Evolutionary conservation across 1,284 basidiomycete genomes (phyloP).

Genomic region (Apiotrichum sp.): DNA sequence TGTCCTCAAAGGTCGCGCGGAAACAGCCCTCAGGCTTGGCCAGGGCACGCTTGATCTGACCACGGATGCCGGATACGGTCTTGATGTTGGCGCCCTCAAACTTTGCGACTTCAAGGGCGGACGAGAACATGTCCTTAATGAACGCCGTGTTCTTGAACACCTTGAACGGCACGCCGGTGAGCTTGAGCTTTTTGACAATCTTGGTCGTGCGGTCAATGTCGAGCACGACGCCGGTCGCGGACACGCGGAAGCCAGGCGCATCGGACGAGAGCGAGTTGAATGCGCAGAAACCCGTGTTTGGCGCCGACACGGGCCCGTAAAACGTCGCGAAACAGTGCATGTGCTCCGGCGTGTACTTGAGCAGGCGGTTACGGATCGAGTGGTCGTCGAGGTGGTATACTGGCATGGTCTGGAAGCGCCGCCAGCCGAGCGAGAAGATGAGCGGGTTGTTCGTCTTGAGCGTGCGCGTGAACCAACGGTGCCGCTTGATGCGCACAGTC

Average conservation of each 20-base stretch:
- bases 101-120: constrained; percentile 89
- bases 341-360: constrained; percentile 99
- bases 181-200: constrained; percentile 98
- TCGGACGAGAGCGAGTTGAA: constrained; percentile 77
- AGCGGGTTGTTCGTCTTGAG: constrained; percentile 97
- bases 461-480: constrained; percentile 87
- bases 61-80: constrained; percentile 92
- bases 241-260: constrained; percentile 73
- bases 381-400: constrained; percentile 97
- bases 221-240: constrained; percentile 89
- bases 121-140: constrained; percentile 94
- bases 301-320: constrained; percentile 80
- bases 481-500: constrained; percentile 92
- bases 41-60: constrained; percentile 93
- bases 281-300: constrained; percentile 96
- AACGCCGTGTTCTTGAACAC: constrained; percentile 99
- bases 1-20: constrained; percentile 97
- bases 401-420: constrained; percentile 89
- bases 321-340: constrained; percentile 99
- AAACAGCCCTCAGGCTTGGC: constrained; percentile 91
- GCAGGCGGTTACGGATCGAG: constrained; percentile 94
- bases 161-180: constrained; percentile 91
- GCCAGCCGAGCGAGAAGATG: constrained; percentile 92
- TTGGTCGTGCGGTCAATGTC: constrained; percentile 85
- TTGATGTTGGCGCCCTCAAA: constrained; percentile 95